Evolutionary conservation across 129 eudicot genomes (phyloP).

Genomic region (Calendula officinalis): DNA sequence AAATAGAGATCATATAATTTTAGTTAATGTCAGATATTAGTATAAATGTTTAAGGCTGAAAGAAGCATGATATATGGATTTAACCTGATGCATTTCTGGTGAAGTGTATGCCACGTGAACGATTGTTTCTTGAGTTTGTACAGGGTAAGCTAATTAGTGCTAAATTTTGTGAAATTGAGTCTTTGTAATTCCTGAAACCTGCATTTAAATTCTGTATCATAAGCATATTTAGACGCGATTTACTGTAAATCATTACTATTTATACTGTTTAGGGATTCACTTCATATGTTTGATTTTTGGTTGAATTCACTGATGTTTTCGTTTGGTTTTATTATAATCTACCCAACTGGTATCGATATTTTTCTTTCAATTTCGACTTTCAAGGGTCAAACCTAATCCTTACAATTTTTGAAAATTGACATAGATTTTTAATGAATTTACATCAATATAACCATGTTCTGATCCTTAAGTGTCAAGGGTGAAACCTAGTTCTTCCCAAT

Average conservation of each 20-base stretch:
- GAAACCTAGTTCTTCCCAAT: too few species aligned
- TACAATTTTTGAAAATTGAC: not conserved
- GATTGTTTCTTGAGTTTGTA: conserved; percentile 25
- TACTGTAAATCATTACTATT: not conserved
- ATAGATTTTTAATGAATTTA: not conserved
- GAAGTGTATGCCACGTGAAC: conserved; percentile 16
- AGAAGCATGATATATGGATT: not conserved
- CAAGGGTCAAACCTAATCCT: conserved; percentile 12
- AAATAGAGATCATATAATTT: conserved; percentile 18
- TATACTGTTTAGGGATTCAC: too few species aligned
- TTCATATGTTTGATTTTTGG: too few species aligned
- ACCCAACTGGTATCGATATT: too few species aligned
- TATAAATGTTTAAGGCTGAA: not conserved
- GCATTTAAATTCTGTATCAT: conserved; percentile 13
- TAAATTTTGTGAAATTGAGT: conserved; percentile 30
- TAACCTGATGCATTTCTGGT: conserved; percentile 49
- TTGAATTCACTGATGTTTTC: too few species aligned
- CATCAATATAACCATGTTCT: not conserved
- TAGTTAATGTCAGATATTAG: conserved; percentile 6
- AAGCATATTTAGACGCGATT: conserved; percentile 10
- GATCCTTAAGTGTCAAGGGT: not conserved
- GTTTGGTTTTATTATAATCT: too few species aligned
- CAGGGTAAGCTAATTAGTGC: conserved; percentile 29
- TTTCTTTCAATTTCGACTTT: not conserved
- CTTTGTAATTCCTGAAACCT: conserved; percentile 44